Evolutionary conservation across 306 rosid genomes (phyloP).

Genomic region (Medicago lupulina): DNA sequence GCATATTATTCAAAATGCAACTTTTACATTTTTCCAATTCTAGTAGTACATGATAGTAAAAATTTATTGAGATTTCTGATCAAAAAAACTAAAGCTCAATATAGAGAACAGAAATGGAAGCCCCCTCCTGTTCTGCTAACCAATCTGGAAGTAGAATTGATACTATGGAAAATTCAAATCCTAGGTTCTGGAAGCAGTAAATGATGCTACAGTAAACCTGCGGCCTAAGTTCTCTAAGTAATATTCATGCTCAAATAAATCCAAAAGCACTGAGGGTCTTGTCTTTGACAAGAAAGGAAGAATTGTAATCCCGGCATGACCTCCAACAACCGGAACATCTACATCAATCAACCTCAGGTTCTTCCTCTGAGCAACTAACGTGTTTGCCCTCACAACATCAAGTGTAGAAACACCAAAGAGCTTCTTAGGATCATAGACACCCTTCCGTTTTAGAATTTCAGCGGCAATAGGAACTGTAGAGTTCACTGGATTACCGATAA

Average conservation of each 20-base stretch:
- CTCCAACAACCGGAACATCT: constrained; percentile 94
- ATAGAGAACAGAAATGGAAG: constrained; percentile 37
- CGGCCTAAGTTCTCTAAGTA: constrained; percentile 41
- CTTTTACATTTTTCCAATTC: constrained; percentile 45
- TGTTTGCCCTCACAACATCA: constrained; percentile 99
- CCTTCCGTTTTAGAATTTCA: constrained; percentile 79
- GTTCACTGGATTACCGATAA: constrained; percentile 95
- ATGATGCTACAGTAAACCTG: constrained; percentile 44
- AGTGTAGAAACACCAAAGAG: constrained; percentile 94
- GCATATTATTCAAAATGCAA: constrained; percentile 59
- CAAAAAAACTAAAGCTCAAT: constrained; percentile 40
- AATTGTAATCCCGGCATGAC: constrained; percentile 97
- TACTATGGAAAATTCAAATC: constrained; percentile 38
- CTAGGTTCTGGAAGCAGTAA: constrained; percentile 43
- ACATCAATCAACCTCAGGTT: constrained; percentile 91
- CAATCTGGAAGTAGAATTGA: constrained; percentile 52
- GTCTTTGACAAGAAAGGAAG: constrained; percentile 90
- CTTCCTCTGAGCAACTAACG: constrained; percentile 94
- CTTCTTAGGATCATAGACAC: constrained; percentile 92
- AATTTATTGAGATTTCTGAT: constrained; percentile 40
- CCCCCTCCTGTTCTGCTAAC: constrained; percentile 50
- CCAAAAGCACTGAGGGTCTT: constrained; percentile 60
- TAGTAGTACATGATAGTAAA: constrained; percentile 41
- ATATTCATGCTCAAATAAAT: constrained; percentile 44
- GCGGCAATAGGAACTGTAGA: constrained; percentile 97